Evolutionary conservation across 495 filamentous ascomycete genomes (phyloP).

Genomic region (Ramalina peruviana): DNA sequence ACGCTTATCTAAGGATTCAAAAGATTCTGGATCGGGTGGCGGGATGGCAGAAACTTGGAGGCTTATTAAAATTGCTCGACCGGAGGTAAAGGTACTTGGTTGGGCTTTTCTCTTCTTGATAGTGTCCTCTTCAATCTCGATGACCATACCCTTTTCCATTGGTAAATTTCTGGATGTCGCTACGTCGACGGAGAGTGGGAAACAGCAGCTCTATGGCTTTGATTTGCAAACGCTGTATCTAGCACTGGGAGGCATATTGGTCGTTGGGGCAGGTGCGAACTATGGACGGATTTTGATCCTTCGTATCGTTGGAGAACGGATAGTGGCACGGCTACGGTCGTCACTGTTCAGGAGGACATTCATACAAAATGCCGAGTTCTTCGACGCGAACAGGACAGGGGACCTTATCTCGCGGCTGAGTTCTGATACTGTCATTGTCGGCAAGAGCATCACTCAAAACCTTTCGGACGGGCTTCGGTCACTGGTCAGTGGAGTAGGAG

Average conservation of each 20-base stretch:
- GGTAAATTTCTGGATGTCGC: conserved; percentile 88
- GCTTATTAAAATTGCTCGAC: conserved; percentile 74
- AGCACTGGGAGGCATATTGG: conserved; percentile 53
- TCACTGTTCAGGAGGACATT: conserved; percentile 84
- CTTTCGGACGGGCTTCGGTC: conserved; percentile 85
- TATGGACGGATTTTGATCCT: conserved; percentile 89
- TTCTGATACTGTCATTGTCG: conserved; percentile 92
- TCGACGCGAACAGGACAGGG: conserved; percentile 92
- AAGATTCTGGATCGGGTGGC: conserved; percentile 43
- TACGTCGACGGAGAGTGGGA: conserved; percentile 24
- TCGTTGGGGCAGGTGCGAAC: conserved; percentile 69
- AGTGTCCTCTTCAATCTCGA: conserved; percentile 76
- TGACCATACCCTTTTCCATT: conserved; percentile 92
- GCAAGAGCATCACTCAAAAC: conserved; percentile 97
- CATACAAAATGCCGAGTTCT: conserved; percentile 94
- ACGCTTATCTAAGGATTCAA: conserved; percentile 67
- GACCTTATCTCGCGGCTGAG: conserved; percentile 90
- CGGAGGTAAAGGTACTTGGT: conserved; percentile 65
- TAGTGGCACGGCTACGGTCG: conserved; percentile 78
- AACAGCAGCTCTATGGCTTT: conserved; percentile 52
- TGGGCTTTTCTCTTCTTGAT: conserved; percentile 72
- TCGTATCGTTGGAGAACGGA: conserved; percentile 87
- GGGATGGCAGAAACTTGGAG: conserved; percentile 71
- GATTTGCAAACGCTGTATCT: conserved; percentile 65
- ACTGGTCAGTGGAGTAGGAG: conserved; percentile 74